Evolutionary conservation across 192 early-diverging fungal species (phyloP).

Genomic region (Phlyctochytrium bullatum): DNA sequence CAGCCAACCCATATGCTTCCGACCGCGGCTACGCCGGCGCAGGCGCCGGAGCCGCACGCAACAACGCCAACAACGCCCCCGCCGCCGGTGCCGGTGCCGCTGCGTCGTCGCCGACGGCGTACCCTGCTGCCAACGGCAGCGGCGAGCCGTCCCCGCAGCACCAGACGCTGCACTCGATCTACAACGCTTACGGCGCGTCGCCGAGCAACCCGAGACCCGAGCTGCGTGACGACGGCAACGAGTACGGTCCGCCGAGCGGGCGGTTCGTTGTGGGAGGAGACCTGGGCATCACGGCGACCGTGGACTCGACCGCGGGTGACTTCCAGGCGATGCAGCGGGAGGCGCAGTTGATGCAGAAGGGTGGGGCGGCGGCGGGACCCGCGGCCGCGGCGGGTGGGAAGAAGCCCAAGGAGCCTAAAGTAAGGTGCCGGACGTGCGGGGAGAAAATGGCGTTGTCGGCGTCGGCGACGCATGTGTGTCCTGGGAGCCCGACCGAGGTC

Average conservation of each 20-base stretch:
- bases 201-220: not conserved
- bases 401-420: constrained; percentile 21
- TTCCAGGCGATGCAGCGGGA: not conserved
- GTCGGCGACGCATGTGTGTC: constrained; percentile 16
- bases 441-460: constrained; percentile 22
- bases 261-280: not conserved
- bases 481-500: not conserved
- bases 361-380: too few species aligned
- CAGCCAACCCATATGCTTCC: too few species aligned
- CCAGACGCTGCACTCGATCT: too few species aligned
- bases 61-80: too few species aligned
- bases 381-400: not conserved
- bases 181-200: too few species aligned
- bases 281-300: not conserved
- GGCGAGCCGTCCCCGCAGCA: too few species aligned
- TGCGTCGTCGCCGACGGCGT: too few species aligned
- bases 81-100: too few species aligned
- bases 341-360: too few species aligned
- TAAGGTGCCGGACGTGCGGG: constrained; percentile 18
- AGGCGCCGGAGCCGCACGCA: too few species aligned
- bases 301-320: not conserved
- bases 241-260: not conserved
- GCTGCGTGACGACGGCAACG: not conserved
- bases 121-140: too few species aligned
- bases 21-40: too few species aligned